These are phyloP conservation scores for Neospora caninum DNA, from an alignment of 169 alveolate species.

Conservation along the genomic window DNA sequence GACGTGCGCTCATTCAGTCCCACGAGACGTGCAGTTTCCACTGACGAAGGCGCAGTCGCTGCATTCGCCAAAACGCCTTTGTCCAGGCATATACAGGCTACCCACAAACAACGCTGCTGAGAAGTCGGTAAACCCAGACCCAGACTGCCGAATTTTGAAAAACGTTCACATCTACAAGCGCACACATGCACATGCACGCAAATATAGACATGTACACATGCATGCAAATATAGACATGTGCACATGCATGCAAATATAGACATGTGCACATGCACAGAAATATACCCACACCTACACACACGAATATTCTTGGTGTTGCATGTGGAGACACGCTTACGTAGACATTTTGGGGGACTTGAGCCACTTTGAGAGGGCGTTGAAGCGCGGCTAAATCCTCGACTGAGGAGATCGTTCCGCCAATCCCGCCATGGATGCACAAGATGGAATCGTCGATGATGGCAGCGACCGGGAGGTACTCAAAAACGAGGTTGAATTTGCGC, in stretches of 20 bases:
- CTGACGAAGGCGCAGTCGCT: too few relatives aligned
- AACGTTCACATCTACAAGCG: too few relatives aligned
- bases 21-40: too few relatives aligned
- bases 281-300: too few relatives aligned
- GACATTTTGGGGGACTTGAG: constrained; percentile 84
- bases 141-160: too few relatives aligned
- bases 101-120: too few relatives aligned
- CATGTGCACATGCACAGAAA: too few relatives aligned
- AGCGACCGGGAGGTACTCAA: constrained; percentile 99
- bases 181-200: background rate
- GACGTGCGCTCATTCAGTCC: too few relatives aligned
- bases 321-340: constrained; percentile 35
- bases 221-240: background rate
- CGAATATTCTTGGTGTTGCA: too few relatives aligned
- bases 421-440: constrained; percentile 99
- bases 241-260: background rate
- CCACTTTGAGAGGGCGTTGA: constrained; percentile 94
- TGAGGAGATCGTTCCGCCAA: constrained; percentile 92
- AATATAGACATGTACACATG: background rate
- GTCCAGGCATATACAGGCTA: too few relatives aligned
- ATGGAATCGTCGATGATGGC: constrained; percentile 97
- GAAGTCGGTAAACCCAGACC: too few relatives aligned
- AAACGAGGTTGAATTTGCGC: constrained; percentile 92
- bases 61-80: too few relatives aligned
- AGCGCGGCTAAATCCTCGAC: constrained; percentile 91